Evolutionary conservation across 371 early-diverging fungal genomes (phyloP).

Genomic region (Mortierella sp.): DNA sequence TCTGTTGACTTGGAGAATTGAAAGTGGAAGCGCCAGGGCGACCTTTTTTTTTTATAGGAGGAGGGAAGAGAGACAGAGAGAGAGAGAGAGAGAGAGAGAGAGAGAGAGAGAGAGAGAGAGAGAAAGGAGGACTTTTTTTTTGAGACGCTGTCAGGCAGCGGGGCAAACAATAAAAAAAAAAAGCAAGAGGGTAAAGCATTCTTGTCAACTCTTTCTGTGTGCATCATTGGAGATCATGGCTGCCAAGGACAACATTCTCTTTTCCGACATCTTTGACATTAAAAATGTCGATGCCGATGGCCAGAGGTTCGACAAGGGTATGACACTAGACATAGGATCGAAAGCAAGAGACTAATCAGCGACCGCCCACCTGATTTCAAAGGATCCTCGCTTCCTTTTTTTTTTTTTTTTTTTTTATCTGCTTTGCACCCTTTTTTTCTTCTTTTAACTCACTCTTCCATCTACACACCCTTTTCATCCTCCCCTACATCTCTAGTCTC

Average conservation of each 20-base stretch:
- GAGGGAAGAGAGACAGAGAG: too few species aligned
- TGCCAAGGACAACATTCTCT: conserved; percentile 77
- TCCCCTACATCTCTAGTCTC: conserved; percentile 71
- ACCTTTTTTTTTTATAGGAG: too few species aligned
- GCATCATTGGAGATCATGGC: conserved; percentile 55
- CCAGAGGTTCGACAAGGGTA: conserved; percentile 94
- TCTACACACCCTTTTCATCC: too few species aligned
- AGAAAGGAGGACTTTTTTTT: too few species aligned
- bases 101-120: too few species aligned
- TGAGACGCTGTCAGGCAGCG: too few species aligned
- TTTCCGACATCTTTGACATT: conserved; percentile 89
- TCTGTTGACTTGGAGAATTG: too few species aligned
- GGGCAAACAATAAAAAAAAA: too few species aligned
- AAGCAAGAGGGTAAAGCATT: background rate
- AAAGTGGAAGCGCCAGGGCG: too few species aligned
- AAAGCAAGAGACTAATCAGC: background rate
- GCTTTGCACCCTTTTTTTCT: background rate
- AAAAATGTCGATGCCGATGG: conserved; percentile 90
- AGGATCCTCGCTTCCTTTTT: background rate
- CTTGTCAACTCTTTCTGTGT: conserved; percentile 10
- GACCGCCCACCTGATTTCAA: background rate
- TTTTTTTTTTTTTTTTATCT: conserved; percentile 1
- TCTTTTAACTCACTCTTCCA: background rate
- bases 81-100: too few species aligned
- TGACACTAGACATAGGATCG: background rate